Base-by-base conservation (phyloP, 2,329 filamentous ascomycete species). In the Microascus cirrosus region DNA sequence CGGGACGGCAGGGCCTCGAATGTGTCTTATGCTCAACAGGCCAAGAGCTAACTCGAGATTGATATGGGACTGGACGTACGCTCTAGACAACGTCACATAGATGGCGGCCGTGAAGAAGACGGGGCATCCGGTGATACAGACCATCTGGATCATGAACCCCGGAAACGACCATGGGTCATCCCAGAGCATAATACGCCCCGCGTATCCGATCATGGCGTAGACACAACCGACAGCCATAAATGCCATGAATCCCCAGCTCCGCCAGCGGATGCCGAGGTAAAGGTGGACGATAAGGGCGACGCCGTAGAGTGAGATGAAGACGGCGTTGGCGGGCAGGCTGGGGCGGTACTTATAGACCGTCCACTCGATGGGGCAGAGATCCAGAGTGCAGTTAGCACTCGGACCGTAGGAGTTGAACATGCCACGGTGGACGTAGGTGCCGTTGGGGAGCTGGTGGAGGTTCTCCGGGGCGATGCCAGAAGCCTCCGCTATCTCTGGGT, bases 101-200 rank as follows among this genome's bases (percentile, higher is more conserved):
- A 88, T 82, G 59, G 81, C 82, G 0, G 84, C 85, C 32, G 81
- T 62, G 77, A 11, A 73, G 22, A 67, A 73, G 0, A 73, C 70
- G 11, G 71, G 71, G 0, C 66, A 71, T 5, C 59, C 64, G 0
- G 81, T 84, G 25, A 72, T 65, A 57, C 65, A 73, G 67, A 67
- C 66, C 61, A 86, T 85, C 65, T 88, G 82, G 20, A 86, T 76
- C 66, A 87, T 76, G 65, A 88, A 88, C 10, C 77, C 81, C 12
- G 66, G 65, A 65, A 84, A 78, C 54, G 66, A 73, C 64, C 83
- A 87, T 0, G 83, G 81, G 63, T 87, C 79, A 53, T 76, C 61
- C 61, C 77, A 76, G 59, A 84, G 70, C 64, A 83, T 66, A 57
- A 86, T 72, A 12, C 85, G 76, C 2, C 83, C 85, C 1, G 71